These are phyloP conservation scores for Physocladia obscura DNA, from an alignment of 192 early-diverging fungal genomes.

Conservation along the genomic window DNA sequence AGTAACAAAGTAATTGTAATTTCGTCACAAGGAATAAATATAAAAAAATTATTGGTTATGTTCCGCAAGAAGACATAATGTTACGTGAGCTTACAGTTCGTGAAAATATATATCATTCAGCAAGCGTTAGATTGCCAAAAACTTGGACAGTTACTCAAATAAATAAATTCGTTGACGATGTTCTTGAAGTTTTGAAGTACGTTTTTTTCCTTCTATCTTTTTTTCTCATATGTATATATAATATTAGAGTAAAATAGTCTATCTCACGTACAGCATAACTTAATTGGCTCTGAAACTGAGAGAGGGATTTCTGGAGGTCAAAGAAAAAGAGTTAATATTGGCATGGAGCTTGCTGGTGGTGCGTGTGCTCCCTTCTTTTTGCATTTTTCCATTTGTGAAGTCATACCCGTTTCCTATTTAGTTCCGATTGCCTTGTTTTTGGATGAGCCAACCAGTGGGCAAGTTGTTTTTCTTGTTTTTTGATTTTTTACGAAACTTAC, in stretches of 20 bases:
- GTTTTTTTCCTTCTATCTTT: neutral
- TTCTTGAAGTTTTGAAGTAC: constrained; percentile 23
- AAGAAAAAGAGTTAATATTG: constrained; percentile 73
- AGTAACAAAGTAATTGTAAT: neutral
- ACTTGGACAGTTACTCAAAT: constrained; percentile 21
- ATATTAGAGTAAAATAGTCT: neutral
- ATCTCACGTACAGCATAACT: constrained; percentile 27
- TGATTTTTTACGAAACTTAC: no score
- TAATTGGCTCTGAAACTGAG: constrained; percentile 64
- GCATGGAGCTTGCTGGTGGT: constrained; percentile 69
- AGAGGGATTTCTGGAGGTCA: constrained; percentile 74
- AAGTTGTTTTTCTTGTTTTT: neutral
- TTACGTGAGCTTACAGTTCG: constrained; percentile 44
- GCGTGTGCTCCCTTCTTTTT: neutral
- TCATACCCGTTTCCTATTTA: no score
- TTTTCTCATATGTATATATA: neutral
- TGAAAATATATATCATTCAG: constrained; percentile 53
- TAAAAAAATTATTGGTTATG: constrained; percentile 60
- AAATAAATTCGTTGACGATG: constrained; percentile 19
- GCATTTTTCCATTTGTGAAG: neutral
- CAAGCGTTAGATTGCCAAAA: constrained; percentile 25
- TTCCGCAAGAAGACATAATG: constrained; percentile 46
- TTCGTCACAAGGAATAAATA: constrained; percentile 12
- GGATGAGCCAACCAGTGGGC: constrained; percentile 82
- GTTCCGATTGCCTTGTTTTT: constrained; percentile 79